Evolutionary conservation across 1,284 basidiomycete genomes (phyloP), one percentile per base, ranked within the genome.

Genomic region (Marasmius tenuissimus): DNA sequence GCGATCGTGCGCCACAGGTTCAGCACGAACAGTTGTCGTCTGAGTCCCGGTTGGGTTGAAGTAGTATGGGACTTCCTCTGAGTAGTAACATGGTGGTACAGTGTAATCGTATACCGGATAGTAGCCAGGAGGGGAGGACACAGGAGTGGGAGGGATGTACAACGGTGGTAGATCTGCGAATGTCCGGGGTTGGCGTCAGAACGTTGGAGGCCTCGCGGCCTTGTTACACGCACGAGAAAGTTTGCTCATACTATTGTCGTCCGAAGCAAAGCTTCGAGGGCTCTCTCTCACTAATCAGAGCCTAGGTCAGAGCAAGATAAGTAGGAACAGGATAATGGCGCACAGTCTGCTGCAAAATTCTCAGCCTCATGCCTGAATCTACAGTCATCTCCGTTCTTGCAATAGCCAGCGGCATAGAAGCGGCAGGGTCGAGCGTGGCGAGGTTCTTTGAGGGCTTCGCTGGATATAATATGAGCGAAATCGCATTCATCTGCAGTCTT

Each of bases 381-480:
- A 67, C 79, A 81, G 61, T 68, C 66, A 54, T 37, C 52, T 7
- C 77, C 79, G 55, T 76, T 77, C 37, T 66, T 69, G 64, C 79
- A 81, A 60, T 70, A 73, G 16, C 79, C 78, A 22, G 71, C 68
- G 20, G 71, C 66, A 63, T 73, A 80, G 65, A 75, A 77, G 58
- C 75, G 71, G 64, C 78, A 80, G 4, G 70, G 61, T 22, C 69
- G 70, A 14, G 69, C 64, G 37, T 49, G 57, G 14, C 33, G 27
- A 27, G 27, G 61, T 33, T 27, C n/a, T 22, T 38, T 38, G 11
- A 49, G 35, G 11, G 57, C 34, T 4, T 49, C 52, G n/a, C 34
- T 39, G 10, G 57, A 48, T 34, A 58, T 34, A 14, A 62, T 33
- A 34, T 62, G 61, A 18, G 61, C 61, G 40, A 62, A 62, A 34